Evolutionary conservation across 2,329 filamentous ascomycete species (phyloP), one percentile per base, ranked within the genome.

Genomic region (Aureobasidium leucospermi): DNA sequence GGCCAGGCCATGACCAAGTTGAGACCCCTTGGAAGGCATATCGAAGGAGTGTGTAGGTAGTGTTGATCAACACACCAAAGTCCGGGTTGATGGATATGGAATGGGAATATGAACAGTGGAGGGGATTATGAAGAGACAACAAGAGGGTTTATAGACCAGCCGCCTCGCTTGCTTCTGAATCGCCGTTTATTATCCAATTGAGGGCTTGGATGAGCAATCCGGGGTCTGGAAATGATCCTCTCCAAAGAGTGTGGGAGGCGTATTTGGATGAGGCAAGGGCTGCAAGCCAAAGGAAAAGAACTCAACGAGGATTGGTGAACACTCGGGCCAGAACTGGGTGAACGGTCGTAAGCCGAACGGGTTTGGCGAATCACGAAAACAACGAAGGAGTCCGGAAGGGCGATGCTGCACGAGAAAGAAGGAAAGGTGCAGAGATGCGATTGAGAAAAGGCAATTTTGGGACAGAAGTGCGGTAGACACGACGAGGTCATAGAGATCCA

Each of bases 1-100:
- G 70, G 91, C 92, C 71, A 96, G 73, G 66, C 79, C 77, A 68
- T 87, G 87, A 74, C 90, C 88, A 64, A 88, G 65, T 71, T 87
- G 86, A 66, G 80, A 81, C 32, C 68, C 66, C 36, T 70, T 67
- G 16, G 69, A 68, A 61, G 67, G 60, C 70, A 71, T 72, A 52
- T 36, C 63, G 55, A 48, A 43, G 72, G 68, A 78, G 48, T 53
- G 60, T 60, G 42, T 38, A 29, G 49, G n/a, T 43, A 19, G 16
- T 36, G 16, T 47, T n/a, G 43, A 52, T 11, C 19, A 46, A 43
- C 34, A 42, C 31, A 49, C 32, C 46, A 51, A 28, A 23, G 16
- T 41, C 38, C 53, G 16, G 32, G 43, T 45, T 29, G 47, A 59
- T 3, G 3, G 52, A 29, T 46, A 28, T 56, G 29, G 8, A 29